phyloP scores from a whole-genome alignment of 2,329 filamentous ascomycete species.

The Talaromyces sp. region DNA sequence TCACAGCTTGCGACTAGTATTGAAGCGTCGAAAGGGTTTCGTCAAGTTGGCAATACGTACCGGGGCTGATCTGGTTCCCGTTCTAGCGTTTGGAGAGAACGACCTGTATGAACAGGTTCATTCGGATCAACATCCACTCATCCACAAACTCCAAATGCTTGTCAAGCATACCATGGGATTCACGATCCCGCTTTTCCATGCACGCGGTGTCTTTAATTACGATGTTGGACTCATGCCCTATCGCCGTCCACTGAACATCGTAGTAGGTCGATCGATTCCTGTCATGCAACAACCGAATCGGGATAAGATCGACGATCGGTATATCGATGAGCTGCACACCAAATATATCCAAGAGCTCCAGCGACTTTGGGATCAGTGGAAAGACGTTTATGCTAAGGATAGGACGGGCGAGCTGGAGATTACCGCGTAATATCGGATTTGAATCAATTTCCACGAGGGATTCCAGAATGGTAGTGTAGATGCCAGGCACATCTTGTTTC shows the following conservation, averaged over 20 bases:
- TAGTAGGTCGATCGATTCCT: constrained; percentile 80
- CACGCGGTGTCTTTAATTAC: constrained; percentile 93
- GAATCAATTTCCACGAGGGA: no score
- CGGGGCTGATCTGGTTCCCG: constrained; percentile 91
- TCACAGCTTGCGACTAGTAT: constrained; percentile 72
- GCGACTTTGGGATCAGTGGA: constrained; percentile 51
- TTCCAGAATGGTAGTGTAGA: no score
- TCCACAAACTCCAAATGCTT: constrained; percentile 80
- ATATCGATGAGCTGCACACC: constrained; percentile 79
- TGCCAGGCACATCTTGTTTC: no score
- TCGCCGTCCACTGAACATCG: constrained; percentile 80
- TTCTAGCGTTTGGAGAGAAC: constrained; percentile 92
- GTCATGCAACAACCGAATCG: constrained; percentile 61
- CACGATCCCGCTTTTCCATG: constrained; percentile 87
- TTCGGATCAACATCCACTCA: constrained; percentile 72
- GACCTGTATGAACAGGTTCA: constrained; percentile 91
- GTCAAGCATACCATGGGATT: constrained; percentile 88
- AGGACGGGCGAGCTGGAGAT: constrained; percentile 49
- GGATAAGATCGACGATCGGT: constrained; percentile 68
- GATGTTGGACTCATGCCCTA: constrained; percentile 97
- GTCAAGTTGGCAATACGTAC: constrained; percentile 89
- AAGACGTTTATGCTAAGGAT: constrained; percentile 49
- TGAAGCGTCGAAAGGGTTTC: constrained; percentile 86
- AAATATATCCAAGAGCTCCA: constrained; percentile 69
- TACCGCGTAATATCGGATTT: constrained; percentile 30